Base-by-base conservation (phyloP, 768 basidiomycete species). In the Tylopilus felleus region DNA sequence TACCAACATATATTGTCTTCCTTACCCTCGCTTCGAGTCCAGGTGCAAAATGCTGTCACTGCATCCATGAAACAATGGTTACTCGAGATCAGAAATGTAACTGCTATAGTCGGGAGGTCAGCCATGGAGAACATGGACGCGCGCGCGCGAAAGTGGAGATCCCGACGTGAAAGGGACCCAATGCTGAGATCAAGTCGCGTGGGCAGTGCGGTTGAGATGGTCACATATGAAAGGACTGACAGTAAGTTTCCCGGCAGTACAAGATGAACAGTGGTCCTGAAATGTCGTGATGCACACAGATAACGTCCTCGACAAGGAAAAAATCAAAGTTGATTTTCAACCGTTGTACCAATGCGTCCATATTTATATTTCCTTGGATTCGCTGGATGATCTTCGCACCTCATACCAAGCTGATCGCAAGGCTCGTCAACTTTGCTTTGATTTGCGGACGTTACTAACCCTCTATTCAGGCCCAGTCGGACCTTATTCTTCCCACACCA, bases 351-450 rank as follows among this genome's bases (percentile, higher is more conserved):
- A 98, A 72, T 96, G 93, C 69, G 94, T 99, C 48, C 97, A 97
- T 64, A 98, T 98, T 56, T 96, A 98, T 71, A 84, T 88, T 52
- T 84, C 93, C 6, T 77, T 99, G 21, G 92, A 95, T 66, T 86
- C 87, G n/a, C 78, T 95, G 35, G 87, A 90, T 39, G 94, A 96
- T 59, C 78, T 98, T 10, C 92, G 93, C 52, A 82, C 80, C 49
- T 95, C 87, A 29, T 99, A 98, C 64, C 96, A 98, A 72, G 92
- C 90, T n/a, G 97, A 99, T 71, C 83, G 97, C 65, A 93, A 96
- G 78, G 93, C 86, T 64, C 31, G 56, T 25, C 42, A 43, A 35
- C 38, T 44, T 12, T 36, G 21, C 25, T 31, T 38, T 45, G 19
- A 25, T 51, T 25, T 14, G 8, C 44, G 38, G 39, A 50, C n/a